Evolutionary conservation across 495 filamentous ascomycete species (phyloP), one percentile per base, ranked within the genome.

Genomic region (Aspergillus sclerotiicarbonarius): DNA sequence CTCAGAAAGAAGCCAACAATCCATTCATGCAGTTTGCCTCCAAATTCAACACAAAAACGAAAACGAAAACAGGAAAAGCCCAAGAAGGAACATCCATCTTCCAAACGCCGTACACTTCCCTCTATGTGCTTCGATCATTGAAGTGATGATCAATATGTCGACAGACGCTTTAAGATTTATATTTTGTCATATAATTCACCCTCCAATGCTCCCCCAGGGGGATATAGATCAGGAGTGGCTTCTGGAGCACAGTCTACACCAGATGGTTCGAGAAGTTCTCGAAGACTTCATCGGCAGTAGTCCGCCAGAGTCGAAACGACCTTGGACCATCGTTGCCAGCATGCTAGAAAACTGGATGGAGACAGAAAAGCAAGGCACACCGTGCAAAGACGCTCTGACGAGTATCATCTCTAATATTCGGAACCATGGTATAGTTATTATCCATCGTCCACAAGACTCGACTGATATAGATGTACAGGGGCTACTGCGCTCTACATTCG

Each of bases 401-500:
- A 13, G 32, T 15, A 41, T 53, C 37, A 37, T 64, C 18, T 51
- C 33, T 33, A 32, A 54, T 18, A 3, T 60, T 19, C 53, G 49
- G 51, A 51, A 9, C 4, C 31, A 57, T 19, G 61, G 61, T 60
- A 54, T 54, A n/a, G 19, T 35, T 49, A 6, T n/a, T 8, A 12
- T 37, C 19, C 44, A 57, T 13, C 6, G 29, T 10, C 13, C 8
- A 15, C 15, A 46, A 20, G 50, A 13, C 1, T 45, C 57, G 37
- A 64, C 29, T 54, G 6, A 52, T 18, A 29, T 47, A 33, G 8
- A 13, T 8, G 19, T 5, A 25, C 29, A 66, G 60, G 60, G 8
- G 63, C 63, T 13, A 20, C 54, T 48, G 54, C 63, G 32, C 47
- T 62, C 12, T 51, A 60, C 29, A 58, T 65, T 45, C 44, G 56